Percentiles rank a stretch among this genome's conserved stretches.
Evolutionary conservation across 1,284 basidiomycete genomes (phyloP).

Genomic region (Ustilago cynodontis): DNA sequence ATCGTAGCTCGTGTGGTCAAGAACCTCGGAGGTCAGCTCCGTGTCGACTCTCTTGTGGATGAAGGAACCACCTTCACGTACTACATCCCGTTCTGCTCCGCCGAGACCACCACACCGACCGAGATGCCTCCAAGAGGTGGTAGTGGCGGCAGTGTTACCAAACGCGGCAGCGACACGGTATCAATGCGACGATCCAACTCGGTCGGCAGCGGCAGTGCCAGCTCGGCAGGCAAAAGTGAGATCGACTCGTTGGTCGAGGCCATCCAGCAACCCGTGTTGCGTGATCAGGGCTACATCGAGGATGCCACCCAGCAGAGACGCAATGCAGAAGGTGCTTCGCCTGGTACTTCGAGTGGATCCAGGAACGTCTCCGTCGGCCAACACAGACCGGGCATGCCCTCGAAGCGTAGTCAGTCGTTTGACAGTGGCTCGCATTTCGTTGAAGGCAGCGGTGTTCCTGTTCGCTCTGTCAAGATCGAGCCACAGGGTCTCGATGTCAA

Average conservation of each 20-base stretch:
- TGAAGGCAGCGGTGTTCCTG: slow-evolving; percentile 70
- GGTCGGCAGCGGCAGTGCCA: slow-evolving; percentile 53
- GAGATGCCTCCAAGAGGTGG: slow-evolving; percentile 23
- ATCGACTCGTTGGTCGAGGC: slow-evolving; percentile 80
- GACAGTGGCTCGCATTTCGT: slow-evolving; percentile 62
- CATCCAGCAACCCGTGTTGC: slow-evolving; percentile 70
- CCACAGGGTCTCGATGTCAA: slow-evolving; percentile 52
- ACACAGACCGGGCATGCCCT: slow-evolving; percentile 8
- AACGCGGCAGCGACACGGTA: slow-evolving; percentile 30
- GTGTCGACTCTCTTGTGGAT: slow-evolving; percentile 80
- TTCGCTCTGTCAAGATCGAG: slow-evolving; percentile 70
- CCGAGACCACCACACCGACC: slow-evolving; percentile 39
- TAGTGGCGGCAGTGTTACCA: slow-evolving; percentile 28
- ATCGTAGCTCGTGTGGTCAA: slow-evolving; percentile 86
- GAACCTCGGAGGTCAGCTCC: slow-evolving; percentile 82
- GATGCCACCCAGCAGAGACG: slow-evolving; percentile 40
- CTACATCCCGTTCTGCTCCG: slow-evolving; percentile 75
- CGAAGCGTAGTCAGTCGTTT: slow-evolving; percentile 32
- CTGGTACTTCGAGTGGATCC: slow-evolving; percentile 13
- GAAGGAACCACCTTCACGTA: slow-evolving; percentile 82
- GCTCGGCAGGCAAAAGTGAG: slow-evolving; percentile 70
- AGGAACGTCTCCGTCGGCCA: slow-evolving; percentile 14
- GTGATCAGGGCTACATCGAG: slow-evolving; percentile 59
- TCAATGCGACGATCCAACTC: slow-evolving; percentile 54
- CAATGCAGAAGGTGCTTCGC: slow-evolving; percentile 21